phyloP scores from a whole-genome alignment of 139 green algal genomes.

The Chlamydomonas incerta region DNA sequence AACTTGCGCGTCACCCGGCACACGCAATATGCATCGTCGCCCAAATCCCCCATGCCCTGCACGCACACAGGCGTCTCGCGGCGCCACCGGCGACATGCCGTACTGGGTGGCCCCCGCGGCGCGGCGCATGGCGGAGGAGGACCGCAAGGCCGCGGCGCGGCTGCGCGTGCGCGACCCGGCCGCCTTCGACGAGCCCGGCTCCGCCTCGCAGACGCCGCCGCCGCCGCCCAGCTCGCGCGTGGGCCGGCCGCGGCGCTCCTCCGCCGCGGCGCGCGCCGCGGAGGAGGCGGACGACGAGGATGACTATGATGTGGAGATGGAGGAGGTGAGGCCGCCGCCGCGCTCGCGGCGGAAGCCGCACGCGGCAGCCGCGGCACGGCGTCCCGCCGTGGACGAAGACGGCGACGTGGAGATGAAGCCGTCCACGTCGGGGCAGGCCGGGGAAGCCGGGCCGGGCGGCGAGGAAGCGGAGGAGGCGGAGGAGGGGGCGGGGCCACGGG shows the following conservation, averaged over 20 bases:
- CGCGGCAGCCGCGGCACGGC: too few species aligned
- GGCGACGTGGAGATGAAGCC: too few species aligned
- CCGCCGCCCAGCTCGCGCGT: background rate
- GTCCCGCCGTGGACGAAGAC: too few species aligned
- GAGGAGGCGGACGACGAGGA: background rate
- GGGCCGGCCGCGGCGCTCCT: background rate
- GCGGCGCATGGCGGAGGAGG: constrained; percentile 7
- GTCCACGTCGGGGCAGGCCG: too few species aligned
- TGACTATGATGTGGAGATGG: background rate
- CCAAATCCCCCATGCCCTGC: too few species aligned
- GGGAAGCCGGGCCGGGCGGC: too few species aligned
- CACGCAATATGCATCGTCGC: too few species aligned
- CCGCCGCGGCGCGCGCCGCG: background rate
- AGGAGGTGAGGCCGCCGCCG: background rate
- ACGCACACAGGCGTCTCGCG: constrained; percentile 15
- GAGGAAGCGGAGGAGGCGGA: too few species aligned
- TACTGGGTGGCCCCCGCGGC: background rate
- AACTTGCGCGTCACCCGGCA: too few species aligned
- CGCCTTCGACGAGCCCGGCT: background rate
- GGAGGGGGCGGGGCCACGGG: too few species aligned
- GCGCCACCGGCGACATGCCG: constrained; percentile 14
- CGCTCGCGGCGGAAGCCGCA: too few species aligned
- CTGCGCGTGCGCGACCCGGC: background rate
- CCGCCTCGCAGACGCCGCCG: background rate
- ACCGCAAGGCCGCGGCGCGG: background rate